phyloP scores from a whole-genome alignment of 2,329 filamentous ascomycete genomes.

The Dactylonectria macrodidyma region DNA sequence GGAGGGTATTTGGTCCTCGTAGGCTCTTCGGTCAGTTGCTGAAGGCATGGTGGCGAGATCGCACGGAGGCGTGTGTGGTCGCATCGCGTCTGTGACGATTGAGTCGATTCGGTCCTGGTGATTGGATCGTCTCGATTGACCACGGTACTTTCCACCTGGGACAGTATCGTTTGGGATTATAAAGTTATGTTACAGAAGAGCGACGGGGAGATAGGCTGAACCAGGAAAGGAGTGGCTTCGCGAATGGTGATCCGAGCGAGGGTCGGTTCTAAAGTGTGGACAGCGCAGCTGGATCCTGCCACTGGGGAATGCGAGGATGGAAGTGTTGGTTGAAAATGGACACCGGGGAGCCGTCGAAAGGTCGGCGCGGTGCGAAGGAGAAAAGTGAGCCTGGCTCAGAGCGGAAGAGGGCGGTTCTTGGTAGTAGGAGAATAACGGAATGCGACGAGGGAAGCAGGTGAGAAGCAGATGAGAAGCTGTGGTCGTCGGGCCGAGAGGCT shows the following conservation, averaged over 20 bases:
- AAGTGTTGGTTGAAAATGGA: slow-evolving; percentile 30
- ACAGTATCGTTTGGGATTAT: slow-evolving; percentile 42
- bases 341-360: slow-evolving; percentile 28
- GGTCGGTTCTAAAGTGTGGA: slow-evolving; percentile 43
- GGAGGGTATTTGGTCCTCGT: slow-evolving; percentile 80
- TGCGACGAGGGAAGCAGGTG: slow-evolving; percentile 37
- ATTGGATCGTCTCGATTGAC: slow-evolving; percentile 24
- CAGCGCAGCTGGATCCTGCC: slow-evolving; percentile 50
- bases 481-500: slow-evolving; percentile 45
- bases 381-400: slow-evolving; percentile 30
- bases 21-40: slow-evolving; percentile 72
- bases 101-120: slow-evolving; percentile 21
- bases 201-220: slow-evolving; percentile 35
- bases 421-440: slow-evolving; percentile 24
- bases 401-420: slow-evolving; percentile 23
- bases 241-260: slow-evolving; percentile 38
- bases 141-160: slow-evolving; percentile 42
- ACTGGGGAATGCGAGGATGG: slow-evolving; percentile 37
- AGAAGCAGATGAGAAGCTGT: slow-evolving; percentile 38
- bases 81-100: slow-evolving; percentile 18
- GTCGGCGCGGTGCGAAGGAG: slow-evolving; percentile 28
- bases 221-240: slow-evolving; percentile 44
- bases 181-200: slow-evolving; percentile 37
- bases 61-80: slow-evolving; percentile 15
- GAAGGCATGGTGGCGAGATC: slow-evolving; percentile 69